Conservation (phyloP, 2,329 filamentous ascomycete genomes). For the Chrysosporium keratinophilum region DNA sequence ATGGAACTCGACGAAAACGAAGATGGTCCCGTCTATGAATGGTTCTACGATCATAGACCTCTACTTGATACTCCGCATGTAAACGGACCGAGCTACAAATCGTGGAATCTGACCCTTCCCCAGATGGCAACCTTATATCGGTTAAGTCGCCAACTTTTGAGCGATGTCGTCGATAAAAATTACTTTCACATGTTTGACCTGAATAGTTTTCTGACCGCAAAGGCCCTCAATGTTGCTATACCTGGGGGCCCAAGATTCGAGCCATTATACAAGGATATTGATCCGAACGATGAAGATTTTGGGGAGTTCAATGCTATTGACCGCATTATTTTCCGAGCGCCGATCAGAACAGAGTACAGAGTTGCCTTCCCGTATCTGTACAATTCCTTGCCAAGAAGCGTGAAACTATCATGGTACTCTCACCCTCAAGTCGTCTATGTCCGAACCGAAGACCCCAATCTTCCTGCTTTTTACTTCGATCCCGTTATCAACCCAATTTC, state of each 20-base stretch:
- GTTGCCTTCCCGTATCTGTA: constrained; percentile 93
- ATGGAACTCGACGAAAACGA: constrained; percentile 95
- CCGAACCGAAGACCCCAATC: constrained; percentile 71
- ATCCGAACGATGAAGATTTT: constrained; percentile 98
- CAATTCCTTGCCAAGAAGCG: constrained; percentile 89
- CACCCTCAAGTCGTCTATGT: constrained; percentile 88
- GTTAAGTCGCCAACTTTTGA: constrained; percentile 79
- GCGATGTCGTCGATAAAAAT: constrained; percentile 88
- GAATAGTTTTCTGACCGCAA: constrained; percentile 89
- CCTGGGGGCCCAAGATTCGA: constrained; percentile 97
- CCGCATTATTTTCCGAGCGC: constrained; percentile 93
- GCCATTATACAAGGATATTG: constrained; percentile 94
- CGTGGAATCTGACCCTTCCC: constrained; percentile 81
- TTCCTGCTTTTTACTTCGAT: constrained; percentile 96
- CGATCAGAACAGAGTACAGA: constrained; percentile 88
- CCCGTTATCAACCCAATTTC: constrained; percentile 97
- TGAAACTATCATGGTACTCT: constrained; percentile 87
- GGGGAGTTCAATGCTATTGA: constrained; percentile 99
- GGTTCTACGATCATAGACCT: constrained; percentile 94
- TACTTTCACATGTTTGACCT: constrained; percentile 97
- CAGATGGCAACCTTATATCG: constrained; percentile 96
- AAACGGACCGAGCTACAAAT: constrained; percentile 92
- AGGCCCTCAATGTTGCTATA: constrained; percentile 92
- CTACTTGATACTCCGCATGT: constrained; percentile 85
- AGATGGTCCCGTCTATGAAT: constrained; percentile 82